These are phyloP conservation scores for Aphanoascus verrucosus DNA, from an alignment of 2,329 filamentous ascomycete species.

Conservation along the genomic window DNA sequence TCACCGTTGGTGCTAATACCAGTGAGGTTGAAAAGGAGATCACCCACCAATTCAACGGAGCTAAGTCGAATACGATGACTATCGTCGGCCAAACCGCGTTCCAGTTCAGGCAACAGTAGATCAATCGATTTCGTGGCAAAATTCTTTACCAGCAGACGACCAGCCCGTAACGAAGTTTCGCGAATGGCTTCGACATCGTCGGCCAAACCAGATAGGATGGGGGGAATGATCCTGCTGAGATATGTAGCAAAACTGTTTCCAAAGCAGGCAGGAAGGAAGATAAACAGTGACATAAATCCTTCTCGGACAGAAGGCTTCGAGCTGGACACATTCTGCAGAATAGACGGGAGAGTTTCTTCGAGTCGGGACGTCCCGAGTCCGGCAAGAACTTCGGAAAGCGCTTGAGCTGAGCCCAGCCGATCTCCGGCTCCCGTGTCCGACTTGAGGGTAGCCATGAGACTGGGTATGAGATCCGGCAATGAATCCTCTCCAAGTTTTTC, in stretches of 20 bases:
- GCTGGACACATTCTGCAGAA: slow-evolving; percentile 90
- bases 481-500: slow-evolving; percentile 97
- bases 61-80: slow-evolving; percentile 96
- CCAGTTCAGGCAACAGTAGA: slow-evolving; percentile 82
- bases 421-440: slow-evolving; percentile 95
- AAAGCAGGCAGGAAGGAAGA: slow-evolving; percentile 97
- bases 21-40: slow-evolving; percentile 93
- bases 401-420: slow-evolving; percentile 88
- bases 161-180: slow-evolving; percentile 89
- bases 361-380: slow-evolving; percentile 84
- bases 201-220: slow-evolving; percentile 84
- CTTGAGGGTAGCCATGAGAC: slow-evolving; percentile 94
- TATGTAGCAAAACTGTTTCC: slow-evolving; percentile 98
- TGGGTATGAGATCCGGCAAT: slow-evolving; percentile 90
- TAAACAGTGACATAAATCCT: slow-evolving; percentile 99
- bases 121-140: slow-evolving; percentile 93
- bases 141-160: slow-evolving; percentile 92
- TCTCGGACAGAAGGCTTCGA: slow-evolving; percentile 83
- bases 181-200: slow-evolving; percentile 95
- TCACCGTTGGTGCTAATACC: slow-evolving; percentile 75
- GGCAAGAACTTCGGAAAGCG: slow-evolving; percentile 88
- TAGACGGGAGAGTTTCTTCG: slow-evolving; percentile 91
- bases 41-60: slow-evolving; percentile 93
- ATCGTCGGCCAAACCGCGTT: slow-evolving; percentile 92
- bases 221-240: slow-evolving; percentile 86